Base-by-base conservation (phyloP, 2,329 filamentous ascomycete genomes). In the Conoideocrella luteorostrata region DNA sequence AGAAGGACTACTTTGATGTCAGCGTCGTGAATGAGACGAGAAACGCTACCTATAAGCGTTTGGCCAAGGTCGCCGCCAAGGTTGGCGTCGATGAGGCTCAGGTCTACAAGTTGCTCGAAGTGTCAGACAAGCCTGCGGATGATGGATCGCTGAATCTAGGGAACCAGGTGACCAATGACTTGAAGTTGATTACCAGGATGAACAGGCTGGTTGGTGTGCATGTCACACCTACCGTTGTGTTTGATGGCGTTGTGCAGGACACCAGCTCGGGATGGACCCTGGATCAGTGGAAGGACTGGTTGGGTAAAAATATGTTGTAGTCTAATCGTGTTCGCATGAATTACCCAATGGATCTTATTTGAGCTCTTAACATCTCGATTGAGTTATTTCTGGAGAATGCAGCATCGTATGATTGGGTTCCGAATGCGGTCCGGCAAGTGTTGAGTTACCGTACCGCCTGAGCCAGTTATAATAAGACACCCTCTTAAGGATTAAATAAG, bases 141-240 rank as follows among this genome's bases (percentile, higher is more conserved):
- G 82, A 87, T 54, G 87, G 84, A 0, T 68, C 73, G 24, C 63
- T 89, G 62, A 97, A 97, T 60, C 63, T 60, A 7, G 90, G 91
- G 0, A 96, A 97, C 61, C 70, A 71, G 45, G 84, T 94, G 41
- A 96, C 90, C 20, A 77, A 85, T 60, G 88, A 95, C 63, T 64
- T 96, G 44, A 96, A 95, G 72, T 65, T 87, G 39, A 69, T 91
- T 56, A 80, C 91, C 49, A 94, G 90, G 75, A 83, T 83, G 62
- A 77, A 87, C 56, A 72, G 91, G 34, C 66, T 93, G 52, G 77
- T 86, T 7, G 86, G 90, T 11, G 80, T 95, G 34, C 91, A 97
- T 69, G 88, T 96, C 32, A 91, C 88, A 33, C 91, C 91, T 2
- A 96, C 90, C 0, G 88, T 91, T 17, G 73, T 95, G 39, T 90